Percentiles rank a stretch among this genome's conserved stretches.
Conservation (phyloP, 805 yeast species). For the Blastobotrys peoriensis region DNA sequence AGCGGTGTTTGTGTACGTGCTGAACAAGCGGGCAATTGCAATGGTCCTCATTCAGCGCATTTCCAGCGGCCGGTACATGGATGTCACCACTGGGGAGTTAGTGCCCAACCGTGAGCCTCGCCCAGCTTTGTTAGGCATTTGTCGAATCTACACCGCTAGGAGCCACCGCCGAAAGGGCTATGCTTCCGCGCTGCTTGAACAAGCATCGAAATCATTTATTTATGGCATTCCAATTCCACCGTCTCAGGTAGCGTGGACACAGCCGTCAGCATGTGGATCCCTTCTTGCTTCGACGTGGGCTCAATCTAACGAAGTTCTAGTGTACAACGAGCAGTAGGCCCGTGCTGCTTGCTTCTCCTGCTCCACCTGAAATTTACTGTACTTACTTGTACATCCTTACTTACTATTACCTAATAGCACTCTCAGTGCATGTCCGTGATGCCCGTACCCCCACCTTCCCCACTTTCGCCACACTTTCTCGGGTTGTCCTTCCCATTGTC, state of each 20-base stretch:
- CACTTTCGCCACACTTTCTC: too few relatives aligned
- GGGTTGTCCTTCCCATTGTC: too few relatives aligned
- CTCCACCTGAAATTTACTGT: too few relatives aligned
- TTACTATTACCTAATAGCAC: too few relatives aligned
- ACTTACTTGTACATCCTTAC: too few relatives aligned
- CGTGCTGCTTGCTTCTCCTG: too few relatives aligned
- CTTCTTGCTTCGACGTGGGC: conserved; percentile 35
- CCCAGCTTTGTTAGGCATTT: conserved; percentile 35
- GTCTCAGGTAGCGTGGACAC: conserved; percentile 49
- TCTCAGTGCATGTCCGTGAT: too few relatives aligned
- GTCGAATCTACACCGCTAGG: conserved; percentile 34
- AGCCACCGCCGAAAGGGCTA: conserved; percentile 40
- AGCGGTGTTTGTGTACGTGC: conserved; percentile 36
- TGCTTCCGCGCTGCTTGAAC: conserved; percentile 35
- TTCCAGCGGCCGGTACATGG: conserved; percentile 22
- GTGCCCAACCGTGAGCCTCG: conserved; percentile 32
- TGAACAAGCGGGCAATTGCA: conserved; percentile 24
- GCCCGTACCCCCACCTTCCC: too few relatives aligned
- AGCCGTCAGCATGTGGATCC: conserved; percentile 52
- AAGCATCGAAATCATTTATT: conserved; percentile 35
- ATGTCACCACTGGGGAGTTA: conserved; percentile 35
- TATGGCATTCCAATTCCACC: conserved; percentile 40
- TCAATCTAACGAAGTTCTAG: too few relatives aligned
- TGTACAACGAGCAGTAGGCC: too few relatives aligned
- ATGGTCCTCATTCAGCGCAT: conserved; percentile 21